phyloP scores from a whole-genome alignment of 2,329 filamentous ascomycete genomes.

The Diaporthe sp. region DNA sequence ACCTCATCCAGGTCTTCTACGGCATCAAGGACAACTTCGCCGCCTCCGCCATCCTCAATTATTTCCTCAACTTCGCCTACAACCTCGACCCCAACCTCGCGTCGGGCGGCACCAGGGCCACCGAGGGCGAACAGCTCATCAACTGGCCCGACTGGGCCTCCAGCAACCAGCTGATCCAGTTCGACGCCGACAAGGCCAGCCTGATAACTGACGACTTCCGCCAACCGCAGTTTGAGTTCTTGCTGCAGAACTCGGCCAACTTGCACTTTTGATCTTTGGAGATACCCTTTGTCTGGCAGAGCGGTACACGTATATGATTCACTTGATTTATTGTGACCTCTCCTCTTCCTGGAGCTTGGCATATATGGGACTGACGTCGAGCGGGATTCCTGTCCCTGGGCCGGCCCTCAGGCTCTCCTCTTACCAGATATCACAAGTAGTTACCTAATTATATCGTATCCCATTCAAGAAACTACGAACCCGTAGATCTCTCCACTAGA shows the following conservation, averaged over 20 bases:
- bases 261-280: conserved; percentile 7
- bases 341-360: neutral
- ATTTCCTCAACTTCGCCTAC: conserved; percentile 81
- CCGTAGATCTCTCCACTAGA: neutral
- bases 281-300: conserved; percentile 3
- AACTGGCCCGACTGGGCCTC: conserved; percentile 57
- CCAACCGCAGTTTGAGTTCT: conserved; percentile 24
- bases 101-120: conserved; percentile 46
- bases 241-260: neutral
- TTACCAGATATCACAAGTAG: neutral
- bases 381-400: neutral
- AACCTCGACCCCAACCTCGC: conserved; percentile 77
- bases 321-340: neutral
- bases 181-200: conserved; percentile 1
- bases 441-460: neutral
- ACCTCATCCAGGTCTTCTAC: conserved; percentile 78
- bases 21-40: conserved; percentile 75
- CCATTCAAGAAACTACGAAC: too few relatives aligned
- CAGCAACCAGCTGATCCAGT: conserved; percentile 25
- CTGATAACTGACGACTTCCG: conserved; percentile 26
- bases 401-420: neutral
- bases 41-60: conserved; percentile 70
- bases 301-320: neutral
- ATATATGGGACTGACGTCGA: neutral
- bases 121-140: conserved; percentile 20